Conservation (phyloP, 768 basidiomycete genomes). For the Collybia mongolica region DNA sequence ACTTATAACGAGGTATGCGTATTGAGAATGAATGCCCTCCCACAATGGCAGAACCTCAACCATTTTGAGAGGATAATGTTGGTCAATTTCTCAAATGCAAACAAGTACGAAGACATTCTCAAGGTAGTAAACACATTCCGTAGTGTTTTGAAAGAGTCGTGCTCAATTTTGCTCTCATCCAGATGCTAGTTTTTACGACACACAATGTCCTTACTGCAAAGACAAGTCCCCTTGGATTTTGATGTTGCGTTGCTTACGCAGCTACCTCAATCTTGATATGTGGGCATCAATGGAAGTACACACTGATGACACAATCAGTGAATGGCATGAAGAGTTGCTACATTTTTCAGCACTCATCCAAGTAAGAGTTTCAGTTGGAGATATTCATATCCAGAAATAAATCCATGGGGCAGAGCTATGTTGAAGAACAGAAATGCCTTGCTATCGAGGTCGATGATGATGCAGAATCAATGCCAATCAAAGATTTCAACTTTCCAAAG, state of each 20-base stretch:
- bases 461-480: too few relatives aligned
- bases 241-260: constrained; percentile 21
- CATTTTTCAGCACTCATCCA: background rate
- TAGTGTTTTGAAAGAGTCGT: too few relatives aligned
- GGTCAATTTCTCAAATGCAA: constrained; percentile 26
- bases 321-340: constrained; percentile 7
- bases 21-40: constrained; percentile 19
- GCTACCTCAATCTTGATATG: constrained; percentile 26
- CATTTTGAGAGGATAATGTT: constrained; percentile 24
- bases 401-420: too few relatives aligned
- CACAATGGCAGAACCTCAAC: constrained; percentile 28
- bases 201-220: constrained; percentile 15
- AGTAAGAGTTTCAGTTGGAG: too few relatives aligned
- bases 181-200: constrained; percentile 17
- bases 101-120: constrained; percentile 28
- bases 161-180: too few relatives aligned
- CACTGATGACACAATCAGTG: constrained; percentile 25
- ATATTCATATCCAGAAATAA: too few relatives aligned
- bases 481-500: constrained; percentile 36
- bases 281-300: constrained; percentile 29
- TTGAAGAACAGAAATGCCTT: too few relatives aligned
- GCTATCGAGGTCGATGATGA: too few relatives aligned
- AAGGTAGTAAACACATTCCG: too few relatives aligned
- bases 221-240: constrained; percentile 15
- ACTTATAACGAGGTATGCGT: too few relatives aligned